Evolutionary conservation across 148 eudicot genomes (phyloP).

Genomic region (Hydrangea macrophylla): DNA sequence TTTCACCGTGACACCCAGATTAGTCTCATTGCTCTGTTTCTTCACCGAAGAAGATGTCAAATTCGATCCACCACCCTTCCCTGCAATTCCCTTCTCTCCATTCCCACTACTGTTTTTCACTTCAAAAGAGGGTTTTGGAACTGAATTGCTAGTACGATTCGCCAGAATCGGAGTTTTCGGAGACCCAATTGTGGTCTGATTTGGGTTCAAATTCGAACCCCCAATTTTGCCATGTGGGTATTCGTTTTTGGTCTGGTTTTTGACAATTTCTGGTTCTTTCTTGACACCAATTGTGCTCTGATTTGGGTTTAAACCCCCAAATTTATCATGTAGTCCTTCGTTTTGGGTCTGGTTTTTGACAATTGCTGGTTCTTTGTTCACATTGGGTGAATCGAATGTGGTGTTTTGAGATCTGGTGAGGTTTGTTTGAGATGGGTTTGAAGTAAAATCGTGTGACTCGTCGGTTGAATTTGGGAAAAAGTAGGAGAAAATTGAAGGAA

Average conservation of each 20-base stretch:
- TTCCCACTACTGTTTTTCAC: slow-evolving; percentile 11
- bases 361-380: slow-evolving; percentile 10
- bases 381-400: slow-evolving; percentile 18
- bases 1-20: slow-evolving; percentile 14
- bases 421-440: slow-evolving; percentile 4
- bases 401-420: slow-evolving; percentile 23
- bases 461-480: slow-evolving; percentile 39
- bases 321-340: slow-evolving; percentile 22
- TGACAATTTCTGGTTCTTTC: neutral
- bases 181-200: slow-evolving; percentile 17
- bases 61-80: slow-evolving; percentile 28
- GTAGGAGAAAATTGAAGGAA: slow-evolving; percentile 41
- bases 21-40: slow-evolving; percentile 23
- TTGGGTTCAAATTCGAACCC: slow-evolving; percentile 1
- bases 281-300: slow-evolving; percentile 16
- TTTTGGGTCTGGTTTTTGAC: slow-evolving; percentile 29
- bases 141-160: slow-evolving; percentile 4
- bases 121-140: slow-evolving; percentile 13
- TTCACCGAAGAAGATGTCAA: slow-evolving; percentile 32
- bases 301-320: slow-evolving; percentile 29
- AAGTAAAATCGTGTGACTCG: slow-evolving; percentile 5
- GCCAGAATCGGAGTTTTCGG: slow-evolving; percentile 4
- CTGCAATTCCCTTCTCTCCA: slow-evolving; percentile 21
- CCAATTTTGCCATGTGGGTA: slow-evolving; percentile 7
- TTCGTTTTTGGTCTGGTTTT: neutral